Evolutionary conservation across 2,329 filamentous ascomycete species (phyloP).

Genomic region (Aureobasidium sp.): DNA sequence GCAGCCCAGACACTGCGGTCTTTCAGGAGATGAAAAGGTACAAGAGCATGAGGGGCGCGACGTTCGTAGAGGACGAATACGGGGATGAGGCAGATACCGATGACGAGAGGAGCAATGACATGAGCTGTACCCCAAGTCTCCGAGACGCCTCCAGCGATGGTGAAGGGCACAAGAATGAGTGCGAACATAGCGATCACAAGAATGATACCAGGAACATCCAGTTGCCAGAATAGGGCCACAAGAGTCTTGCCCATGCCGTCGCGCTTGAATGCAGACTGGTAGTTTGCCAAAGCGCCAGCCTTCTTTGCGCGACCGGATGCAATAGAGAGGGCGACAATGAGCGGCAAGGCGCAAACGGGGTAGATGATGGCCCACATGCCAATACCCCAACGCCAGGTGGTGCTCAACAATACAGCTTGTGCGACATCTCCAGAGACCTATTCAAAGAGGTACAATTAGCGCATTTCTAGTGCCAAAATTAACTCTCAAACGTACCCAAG

Average conservation of each 20-base stretch:
- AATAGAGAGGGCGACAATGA: constrained; percentile 45
- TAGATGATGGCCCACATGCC: constrained; percentile 58
- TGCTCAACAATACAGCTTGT: constrained; percentile 38
- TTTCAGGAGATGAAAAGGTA: constrained; percentile 44
- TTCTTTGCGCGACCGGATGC: constrained; percentile 46
- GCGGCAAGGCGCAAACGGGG: constrained; percentile 51
- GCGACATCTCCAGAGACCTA: constrained; percentile 47
- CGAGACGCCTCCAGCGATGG: constrained; percentile 34
- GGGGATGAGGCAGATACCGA: constrained; percentile 29
- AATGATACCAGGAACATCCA: constrained; percentile 52
- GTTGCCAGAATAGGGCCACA: constrained; percentile 44
- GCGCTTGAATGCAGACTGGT: constrained; percentile 36
- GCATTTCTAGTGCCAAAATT: not conserved
- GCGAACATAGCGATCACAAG: constrained; percentile 53
- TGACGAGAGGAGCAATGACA: constrained; percentile 34
- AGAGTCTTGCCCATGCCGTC: constrained; percentile 31
- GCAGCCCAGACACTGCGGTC: constrained; percentile 58
- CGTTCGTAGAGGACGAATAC: constrained; percentile 32
- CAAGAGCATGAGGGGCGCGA: constrained; percentile 31
- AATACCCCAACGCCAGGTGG: constrained; percentile 57
- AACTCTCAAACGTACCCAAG: constrained; percentile 37
- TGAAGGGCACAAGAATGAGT: constrained; percentile 62
- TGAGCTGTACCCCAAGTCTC: constrained; percentile 27
- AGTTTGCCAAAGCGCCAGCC: constrained; percentile 38
- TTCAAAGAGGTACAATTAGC: not conserved